A percentile compares a stretch with the other conserved stretches of the same genome.
Conservation (phyloP, 164 flowering plant species). For the Magnolia officinalis region DNA sequence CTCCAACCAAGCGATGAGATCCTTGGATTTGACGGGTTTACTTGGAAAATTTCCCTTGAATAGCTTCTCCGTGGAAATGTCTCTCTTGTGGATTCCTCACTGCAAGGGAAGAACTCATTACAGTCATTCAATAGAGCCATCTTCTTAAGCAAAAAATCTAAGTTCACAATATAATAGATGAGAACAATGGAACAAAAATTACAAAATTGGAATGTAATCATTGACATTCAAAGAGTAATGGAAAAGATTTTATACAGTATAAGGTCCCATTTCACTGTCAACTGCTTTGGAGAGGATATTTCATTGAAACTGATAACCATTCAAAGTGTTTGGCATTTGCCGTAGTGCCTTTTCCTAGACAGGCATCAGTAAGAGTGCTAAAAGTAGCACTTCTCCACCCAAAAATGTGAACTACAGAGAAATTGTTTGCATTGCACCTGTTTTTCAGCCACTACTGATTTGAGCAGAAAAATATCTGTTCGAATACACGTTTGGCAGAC, state of each 20-base stretch:
- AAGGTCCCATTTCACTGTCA: neutral
- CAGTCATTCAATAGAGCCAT: neutral
- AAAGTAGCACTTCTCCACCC: neutral
- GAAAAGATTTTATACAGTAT: neutral
- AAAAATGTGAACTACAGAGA: neutral
- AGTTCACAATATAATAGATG: neutral
- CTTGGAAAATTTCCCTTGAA: conserved; percentile 30
- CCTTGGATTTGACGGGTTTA: conserved; percentile 33
- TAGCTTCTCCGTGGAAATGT: conserved; percentile 53
- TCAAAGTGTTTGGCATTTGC: neutral
- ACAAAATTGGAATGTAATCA: neutral
- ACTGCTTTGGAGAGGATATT: neutral
- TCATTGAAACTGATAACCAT: neutral
- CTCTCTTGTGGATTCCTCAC: conserved; percentile 58
- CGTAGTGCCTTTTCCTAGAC: neutral
- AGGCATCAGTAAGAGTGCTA: neutral
- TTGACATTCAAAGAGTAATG: too few species aligned
- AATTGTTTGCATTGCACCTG: neutral
- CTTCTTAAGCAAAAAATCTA: neutral
- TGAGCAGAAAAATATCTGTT: too few species aligned
- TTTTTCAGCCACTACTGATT: neutral
- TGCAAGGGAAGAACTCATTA: conserved; percentile 28
- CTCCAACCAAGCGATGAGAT: conserved; percentile 35
- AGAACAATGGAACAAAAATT: too few species aligned
- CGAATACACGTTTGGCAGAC: too few species aligned